Conservation (phyloP, 495 filamentous ascomycete genomes). For the Neurospora africana region DNA sequence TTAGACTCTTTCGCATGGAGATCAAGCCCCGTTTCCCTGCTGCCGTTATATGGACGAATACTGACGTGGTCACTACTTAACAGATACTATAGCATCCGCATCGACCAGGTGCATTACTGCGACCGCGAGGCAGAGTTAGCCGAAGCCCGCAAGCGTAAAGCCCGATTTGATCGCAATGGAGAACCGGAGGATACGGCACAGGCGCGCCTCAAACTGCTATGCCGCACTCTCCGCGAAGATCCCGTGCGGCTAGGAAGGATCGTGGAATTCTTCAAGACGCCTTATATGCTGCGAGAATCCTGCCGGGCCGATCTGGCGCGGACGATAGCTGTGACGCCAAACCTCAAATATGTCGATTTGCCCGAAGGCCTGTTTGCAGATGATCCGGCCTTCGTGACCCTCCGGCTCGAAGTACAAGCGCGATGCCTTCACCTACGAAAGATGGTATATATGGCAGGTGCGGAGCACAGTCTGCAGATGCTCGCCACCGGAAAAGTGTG, state of each 20-base stretch:
- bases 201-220: conserved; percentile 65
- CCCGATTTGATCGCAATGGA: conserved; percentile 63
- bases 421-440: conserved; percentile 75
- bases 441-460: conserved; percentile 72
- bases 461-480: conserved; percentile 66
- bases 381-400: conserved; percentile 57
- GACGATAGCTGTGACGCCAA: conserved; percentile 73
- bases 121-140: conserved; percentile 69
- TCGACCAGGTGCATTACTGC: conserved; percentile 94
- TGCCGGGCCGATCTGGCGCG: conserved; percentile 76
- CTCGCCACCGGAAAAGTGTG: conserved; percentile 58
- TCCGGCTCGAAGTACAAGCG: conserved; percentile 74
- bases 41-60: neutral
- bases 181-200: conserved; percentile 69
- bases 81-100: conserved; percentile 82
- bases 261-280: conserved; percentile 73
- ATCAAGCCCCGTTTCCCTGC: neutral
- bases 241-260: conserved; percentile 48
- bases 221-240: conserved; percentile 68
- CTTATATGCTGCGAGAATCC: conserved; percentile 93
- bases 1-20: neutral
- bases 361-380: conserved; percentile 79
- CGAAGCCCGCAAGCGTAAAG: conserved; percentile 64
- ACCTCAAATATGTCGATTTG: conserved; percentile 82
- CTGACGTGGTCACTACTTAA: conserved; percentile 7